Evolutionary conservation across 2,329 filamentous ascomycete genomes (phyloP), one percentile per base, ranked within the genome.

Genomic region (Harringtonia lauricola): DNA sequence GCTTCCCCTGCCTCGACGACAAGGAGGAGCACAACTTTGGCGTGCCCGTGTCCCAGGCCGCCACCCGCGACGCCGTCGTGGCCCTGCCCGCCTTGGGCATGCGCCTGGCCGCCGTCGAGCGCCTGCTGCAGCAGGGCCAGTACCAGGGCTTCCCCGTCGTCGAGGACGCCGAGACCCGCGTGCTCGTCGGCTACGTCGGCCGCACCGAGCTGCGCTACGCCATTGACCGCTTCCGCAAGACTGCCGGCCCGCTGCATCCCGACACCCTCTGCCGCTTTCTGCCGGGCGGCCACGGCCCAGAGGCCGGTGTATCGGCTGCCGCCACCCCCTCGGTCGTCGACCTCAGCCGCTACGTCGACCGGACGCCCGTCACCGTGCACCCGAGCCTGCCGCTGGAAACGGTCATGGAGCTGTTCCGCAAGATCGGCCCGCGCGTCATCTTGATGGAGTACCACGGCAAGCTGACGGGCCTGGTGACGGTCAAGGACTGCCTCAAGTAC

Each of bases 1-100:
- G 92, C 1, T 95, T 95, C 56, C 92, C 92, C 0, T 98, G 94
- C 64, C 72, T 98, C 3, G 92, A 98, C 64, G 94, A 85, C 62
- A 98, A 98, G 59, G 90, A 96, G 62, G 92, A 96, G 45, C 89
- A 95, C 63, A 89, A 89, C 42, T 95, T 96, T 62, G 90, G 89
- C 38, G 89, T 96, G 1, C 84, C 92, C 0, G 92, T 96, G 10
- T 92, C 86, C 0, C 78, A 86, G 49, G 86, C 86, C 50, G 95
- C 96, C 89, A 89, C 81, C 1, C 75, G 74, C 3, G 76, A 85
- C 41, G n/a, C n/a, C n/a, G 74, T 89, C 1, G 77, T 86, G 3
- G 77, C 80, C 0, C 71, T 98, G 8, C 83, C 87, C 0, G 76
- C 81, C 1, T 74, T 73, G 1, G 89, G 86, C 29, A 72, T 94